Percentiles rank a stretch among this genome's conserved stretches.
Evolutionary conservation across 1,139 yeast genomes (phyloP).

Genomic region (Debaryomyces psychrophilus): DNA sequence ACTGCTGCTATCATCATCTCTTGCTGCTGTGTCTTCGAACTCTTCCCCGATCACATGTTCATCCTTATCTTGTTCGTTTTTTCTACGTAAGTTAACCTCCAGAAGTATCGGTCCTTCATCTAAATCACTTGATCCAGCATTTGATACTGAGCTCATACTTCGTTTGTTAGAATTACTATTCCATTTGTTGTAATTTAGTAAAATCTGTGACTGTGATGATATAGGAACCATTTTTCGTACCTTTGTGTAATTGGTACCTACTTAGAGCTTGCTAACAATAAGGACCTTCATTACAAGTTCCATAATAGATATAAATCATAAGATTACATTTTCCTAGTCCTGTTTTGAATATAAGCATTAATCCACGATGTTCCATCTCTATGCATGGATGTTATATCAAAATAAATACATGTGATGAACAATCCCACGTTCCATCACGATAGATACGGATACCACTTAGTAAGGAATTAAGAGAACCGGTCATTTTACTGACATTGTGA

Average conservation of each 20-base stretch:
- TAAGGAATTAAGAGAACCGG: not conserved
- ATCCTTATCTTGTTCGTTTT: conserved; percentile 9
- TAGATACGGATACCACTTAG: not conserved
- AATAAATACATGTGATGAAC: conserved; percentile 7
- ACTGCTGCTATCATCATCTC: conserved; percentile 7
- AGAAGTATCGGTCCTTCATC: conserved; percentile 3
- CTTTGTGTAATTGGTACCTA: conserved; percentile 3
- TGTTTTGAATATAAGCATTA: not conserved
- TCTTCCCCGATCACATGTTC: conserved; percentile 1
- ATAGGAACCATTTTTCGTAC: not conserved
- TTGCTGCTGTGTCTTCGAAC: not conserved
- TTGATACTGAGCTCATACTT: conserved; percentile 5
- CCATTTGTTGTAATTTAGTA: not conserved
- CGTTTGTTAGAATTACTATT: not conserved
- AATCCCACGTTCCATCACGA: conserved; percentile 3
- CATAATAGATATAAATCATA: not conserved
- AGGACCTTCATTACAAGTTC: not conserved
- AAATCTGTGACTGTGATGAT: not conserved
- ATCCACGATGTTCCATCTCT: not conserved
- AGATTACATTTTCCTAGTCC: not conserved
- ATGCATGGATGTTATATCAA: not conserved
- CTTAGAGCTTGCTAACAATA: not conserved
- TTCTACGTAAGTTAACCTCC: conserved; percentile 10
- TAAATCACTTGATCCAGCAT: not conserved
- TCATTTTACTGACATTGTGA: not conserved